Evolutionary conservation across 2,329 filamentous ascomycete species (phyloP).

Genomic region (Neobulgaria alba): DNA sequence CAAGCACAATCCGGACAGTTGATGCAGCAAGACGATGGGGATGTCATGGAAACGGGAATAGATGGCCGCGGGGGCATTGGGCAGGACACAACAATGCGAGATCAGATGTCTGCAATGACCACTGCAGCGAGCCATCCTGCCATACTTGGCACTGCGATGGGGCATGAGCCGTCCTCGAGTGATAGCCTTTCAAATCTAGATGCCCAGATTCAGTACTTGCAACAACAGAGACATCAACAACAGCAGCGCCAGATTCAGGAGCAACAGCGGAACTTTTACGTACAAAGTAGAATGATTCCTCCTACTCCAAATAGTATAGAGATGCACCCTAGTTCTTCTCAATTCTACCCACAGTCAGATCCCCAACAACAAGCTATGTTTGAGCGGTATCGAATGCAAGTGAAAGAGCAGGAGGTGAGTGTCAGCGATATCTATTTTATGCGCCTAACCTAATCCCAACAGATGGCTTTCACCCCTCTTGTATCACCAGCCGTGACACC

Average conservation of each 20-base stretch:
- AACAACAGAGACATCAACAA: constrained; percentile 54
- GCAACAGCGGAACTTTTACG: constrained; percentile 44
- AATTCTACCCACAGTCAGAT: constrained; percentile 49
- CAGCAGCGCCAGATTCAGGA: constrained; percentile 38
- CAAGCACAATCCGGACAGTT: constrained; percentile 22
- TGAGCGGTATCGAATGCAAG: constrained; percentile 49
- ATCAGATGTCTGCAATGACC: constrained; percentile 41
- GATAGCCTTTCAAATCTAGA: constrained; percentile 52
- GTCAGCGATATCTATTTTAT: background rate
- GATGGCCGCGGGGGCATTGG: constrained; percentile 12
- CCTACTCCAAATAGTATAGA: constrained; percentile 77
- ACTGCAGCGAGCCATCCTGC: constrained; percentile 34
- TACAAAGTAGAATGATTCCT: constrained; percentile 55
- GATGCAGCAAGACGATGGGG: constrained; percentile 25
- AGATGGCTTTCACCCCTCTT: constrained; percentile 72
- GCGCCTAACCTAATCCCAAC: constrained; percentile 1
- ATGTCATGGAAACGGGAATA: constrained; percentile 42
- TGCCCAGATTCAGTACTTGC: constrained; percentile 57
- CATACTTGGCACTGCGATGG: constrained; percentile 32
- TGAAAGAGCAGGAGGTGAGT: constrained; percentile 60
- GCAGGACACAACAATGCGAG: constrained; percentile 34
- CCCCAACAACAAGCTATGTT: constrained; percentile 52
- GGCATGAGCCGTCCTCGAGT: constrained; percentile 37
- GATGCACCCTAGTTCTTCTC: constrained; percentile 50
- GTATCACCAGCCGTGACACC: constrained; percentile 81